Conservation (phyloP, 441 rosid species). For the Erysimum cheiri region DNA sequence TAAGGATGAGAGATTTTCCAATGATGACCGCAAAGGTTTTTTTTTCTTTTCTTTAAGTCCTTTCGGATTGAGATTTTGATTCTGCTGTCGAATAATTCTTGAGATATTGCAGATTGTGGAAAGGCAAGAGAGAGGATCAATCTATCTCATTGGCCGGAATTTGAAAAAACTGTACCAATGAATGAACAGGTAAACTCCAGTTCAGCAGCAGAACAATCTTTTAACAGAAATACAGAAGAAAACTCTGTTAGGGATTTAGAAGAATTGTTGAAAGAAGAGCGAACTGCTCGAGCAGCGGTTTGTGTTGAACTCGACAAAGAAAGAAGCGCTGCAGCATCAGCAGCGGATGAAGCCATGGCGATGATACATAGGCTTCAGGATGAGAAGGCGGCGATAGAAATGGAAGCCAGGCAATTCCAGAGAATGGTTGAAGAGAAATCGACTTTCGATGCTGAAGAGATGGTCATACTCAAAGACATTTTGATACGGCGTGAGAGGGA, state of each 20-base stretch:
- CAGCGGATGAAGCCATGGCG: conserved; percentile 85
- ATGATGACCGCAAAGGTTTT: conserved; percentile 37
- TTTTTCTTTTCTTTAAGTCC: conserved; percentile 27
- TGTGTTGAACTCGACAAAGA: conserved; percentile 79
- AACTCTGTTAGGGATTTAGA: conserved; percentile 48
- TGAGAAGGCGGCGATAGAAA: conserved; percentile 62
- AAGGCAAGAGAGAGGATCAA: conserved; percentile 41
- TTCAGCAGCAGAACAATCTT: conserved; percentile 31
- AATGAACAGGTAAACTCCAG: conserved; percentile 40
- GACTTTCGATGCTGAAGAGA: conserved; percentile 74
- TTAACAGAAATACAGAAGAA: conserved; percentile 42
- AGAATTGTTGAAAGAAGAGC: conserved; percentile 52
- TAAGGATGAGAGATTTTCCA: conserved; percentile 44
- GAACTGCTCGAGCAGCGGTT: conserved; percentile 53
- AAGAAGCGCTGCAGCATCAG: conserved; percentile 78
- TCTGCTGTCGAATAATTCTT: neutral
- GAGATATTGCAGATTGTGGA: conserved; percentile 48
- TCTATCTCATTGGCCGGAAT: conserved; percentile 44
- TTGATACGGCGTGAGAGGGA: conserved; percentile 79
- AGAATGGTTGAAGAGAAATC: conserved; percentile 82
- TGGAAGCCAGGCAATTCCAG: conserved; percentile 80
- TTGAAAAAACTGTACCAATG: conserved; percentile 38
- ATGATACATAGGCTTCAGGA: conserved; percentile 77
- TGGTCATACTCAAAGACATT: conserved; percentile 85
- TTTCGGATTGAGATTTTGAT: neutral